Evolutionary conservation across 345 rosid species (phyloP).

Genomic region (Clausena lansium): DNA sequence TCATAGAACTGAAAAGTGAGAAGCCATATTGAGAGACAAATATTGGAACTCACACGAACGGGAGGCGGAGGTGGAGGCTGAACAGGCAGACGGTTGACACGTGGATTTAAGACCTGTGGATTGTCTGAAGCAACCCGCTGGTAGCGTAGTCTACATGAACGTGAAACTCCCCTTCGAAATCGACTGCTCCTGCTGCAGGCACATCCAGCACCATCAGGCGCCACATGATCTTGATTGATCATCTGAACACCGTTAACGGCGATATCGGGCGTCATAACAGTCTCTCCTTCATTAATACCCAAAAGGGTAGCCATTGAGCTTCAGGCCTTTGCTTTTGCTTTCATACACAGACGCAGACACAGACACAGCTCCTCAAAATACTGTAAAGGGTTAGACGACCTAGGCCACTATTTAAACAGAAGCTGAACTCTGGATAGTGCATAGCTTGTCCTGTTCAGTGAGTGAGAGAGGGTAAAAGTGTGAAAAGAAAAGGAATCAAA

Average conservation of each 20-base stretch:
- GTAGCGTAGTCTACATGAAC: not conserved
- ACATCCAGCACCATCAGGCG: too few species aligned
- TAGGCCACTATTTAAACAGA: not conserved
- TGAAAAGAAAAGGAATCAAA: not conserved
- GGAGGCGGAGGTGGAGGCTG: constrained; percentile 1
- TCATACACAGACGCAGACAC: too few species aligned
- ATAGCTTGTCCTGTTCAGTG: too few species aligned
- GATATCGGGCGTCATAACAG: not conserved
- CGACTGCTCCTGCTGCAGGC: not conserved
- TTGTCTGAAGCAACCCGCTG: not conserved
- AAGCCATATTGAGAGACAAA: too few species aligned
- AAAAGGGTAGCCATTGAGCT: not conserved
- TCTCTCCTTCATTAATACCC: not conserved
- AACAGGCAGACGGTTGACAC: not conserved
- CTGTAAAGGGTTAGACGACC: too few species aligned
- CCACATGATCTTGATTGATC: not conserved
- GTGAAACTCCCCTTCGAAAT: not conserved
- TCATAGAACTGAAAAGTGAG: too few species aligned
- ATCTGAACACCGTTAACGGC: not conserved
- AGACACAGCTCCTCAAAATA: too few species aligned
- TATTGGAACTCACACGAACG: not conserved
- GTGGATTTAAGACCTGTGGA: not conserved
- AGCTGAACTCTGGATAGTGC: not conserved
- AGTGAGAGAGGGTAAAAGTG: not conserved
- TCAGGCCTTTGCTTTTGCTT: not conserved